These are phyloP conservation scores for Xylaria sp. DNA, from an alignment of 2,329 filamentous ascomycete genomes.

Conservation along the genomic window DNA sequence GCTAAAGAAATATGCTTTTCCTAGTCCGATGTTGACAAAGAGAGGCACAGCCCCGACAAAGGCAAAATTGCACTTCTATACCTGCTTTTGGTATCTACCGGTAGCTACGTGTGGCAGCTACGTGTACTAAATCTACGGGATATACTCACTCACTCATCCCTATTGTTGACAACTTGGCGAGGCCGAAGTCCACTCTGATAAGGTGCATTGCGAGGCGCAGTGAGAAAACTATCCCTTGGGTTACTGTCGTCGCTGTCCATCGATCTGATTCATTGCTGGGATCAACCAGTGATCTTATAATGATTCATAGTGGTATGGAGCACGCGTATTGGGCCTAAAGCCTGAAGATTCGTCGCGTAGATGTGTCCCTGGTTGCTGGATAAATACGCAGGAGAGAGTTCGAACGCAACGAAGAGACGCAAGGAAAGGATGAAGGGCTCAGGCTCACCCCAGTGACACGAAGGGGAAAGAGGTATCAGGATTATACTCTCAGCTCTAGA, in stretches of 20 bases:
- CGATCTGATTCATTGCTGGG: not conserved
- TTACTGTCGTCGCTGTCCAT: not conserved
- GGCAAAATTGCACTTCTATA: slow-evolving; percentile 5
- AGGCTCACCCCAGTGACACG: slow-evolving; percentile 5
- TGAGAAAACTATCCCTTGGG: not conserved
- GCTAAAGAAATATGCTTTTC: slow-evolving; percentile 26
- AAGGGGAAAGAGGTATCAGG: slow-evolving; percentile 27
- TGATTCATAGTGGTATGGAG: not conserved
- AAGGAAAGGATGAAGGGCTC: slow-evolving; percentile 10
- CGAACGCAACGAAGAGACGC: not conserved
- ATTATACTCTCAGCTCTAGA: slow-evolving; percentile 8
- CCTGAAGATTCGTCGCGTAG: slow-evolving; percentile 6
- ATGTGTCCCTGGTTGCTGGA: slow-evolving; percentile 7
- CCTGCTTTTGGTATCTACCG: not conserved
- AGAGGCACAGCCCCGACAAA: slow-evolving; percentile 21
- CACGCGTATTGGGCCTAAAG: slow-evolving; percentile 1
- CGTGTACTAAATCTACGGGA: not conserved
- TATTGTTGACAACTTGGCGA: not conserved
- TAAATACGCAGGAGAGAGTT: slow-evolving; percentile 6
- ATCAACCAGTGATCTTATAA: not conserved
- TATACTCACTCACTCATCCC: slow-evolving; percentile 5
- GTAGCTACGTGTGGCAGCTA: slow-evolving; percentile 3
- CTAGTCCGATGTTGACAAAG: slow-evolving; percentile 23
- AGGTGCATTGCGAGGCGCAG: not conserved
- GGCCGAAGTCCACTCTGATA: not conserved